Evolutionary conservation across 139 green algal genomes (phyloP).

Genomic region (Haematococcus lacustris): DNA sequence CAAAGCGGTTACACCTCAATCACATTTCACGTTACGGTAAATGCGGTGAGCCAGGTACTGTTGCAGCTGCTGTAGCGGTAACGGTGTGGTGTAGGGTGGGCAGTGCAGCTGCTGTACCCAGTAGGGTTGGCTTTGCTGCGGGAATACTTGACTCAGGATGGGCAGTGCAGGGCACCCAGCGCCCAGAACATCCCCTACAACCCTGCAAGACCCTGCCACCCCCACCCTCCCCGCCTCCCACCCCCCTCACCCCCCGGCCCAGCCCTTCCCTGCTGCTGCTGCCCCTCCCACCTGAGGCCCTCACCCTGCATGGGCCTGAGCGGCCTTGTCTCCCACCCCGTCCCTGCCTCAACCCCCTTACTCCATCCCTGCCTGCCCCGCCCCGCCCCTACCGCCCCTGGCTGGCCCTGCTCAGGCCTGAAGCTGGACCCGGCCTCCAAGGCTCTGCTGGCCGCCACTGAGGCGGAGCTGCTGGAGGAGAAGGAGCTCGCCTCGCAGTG

Average conservation of each 20-base stretch:
- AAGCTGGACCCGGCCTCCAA: conserved; percentile 62
- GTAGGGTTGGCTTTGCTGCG: no score
- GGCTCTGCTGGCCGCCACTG: conserved; percentile 68
- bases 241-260: background rate
- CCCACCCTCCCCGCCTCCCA: background rate
- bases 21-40: no score
- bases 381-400: background rate
- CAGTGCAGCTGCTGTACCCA: no score
- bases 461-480: conserved; percentile 85
- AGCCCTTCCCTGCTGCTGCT: background rate
- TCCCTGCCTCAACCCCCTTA: background rate
- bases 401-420: conserved; percentile 43
- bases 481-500: conserved; percentile 38
- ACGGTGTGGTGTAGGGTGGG: no score
- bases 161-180: no score
- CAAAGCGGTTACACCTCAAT: no score
- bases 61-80: no score
- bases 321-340: background rate
- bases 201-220: no score
- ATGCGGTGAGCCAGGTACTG: no score
- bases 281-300: background rate
- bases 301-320: background rate
- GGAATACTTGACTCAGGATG: no score
- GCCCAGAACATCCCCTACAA: no score
- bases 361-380: background rate